These are phyloP conservation scores for Castanopsis chinensis DNA, from an alignment of 306 rosid species.

Conservation along the genomic window DNA sequence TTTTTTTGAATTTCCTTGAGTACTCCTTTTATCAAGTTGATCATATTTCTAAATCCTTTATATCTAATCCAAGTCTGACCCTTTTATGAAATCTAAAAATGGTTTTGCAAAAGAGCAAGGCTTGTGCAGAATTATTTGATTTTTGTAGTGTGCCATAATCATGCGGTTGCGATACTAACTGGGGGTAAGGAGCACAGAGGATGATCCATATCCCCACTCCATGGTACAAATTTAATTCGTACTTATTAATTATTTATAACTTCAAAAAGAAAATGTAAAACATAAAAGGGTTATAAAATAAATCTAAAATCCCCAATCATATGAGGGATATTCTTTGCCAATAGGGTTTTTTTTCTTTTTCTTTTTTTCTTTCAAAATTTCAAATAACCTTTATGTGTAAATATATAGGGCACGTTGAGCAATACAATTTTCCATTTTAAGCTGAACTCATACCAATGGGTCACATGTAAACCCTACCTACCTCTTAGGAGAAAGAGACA, in stretches of 20 bases:
- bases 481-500: conserved; percentile 40
- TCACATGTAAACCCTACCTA: conserved; percentile 36
- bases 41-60: neutral
- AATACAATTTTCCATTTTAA: conserved; percentile 42
- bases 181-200: too few relatives aligned
- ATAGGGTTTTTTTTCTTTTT: too few relatives aligned
- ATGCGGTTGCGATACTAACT: too few relatives aligned
- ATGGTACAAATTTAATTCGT: neutral
- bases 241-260: neutral
- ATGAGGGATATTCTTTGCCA: too few relatives aligned
- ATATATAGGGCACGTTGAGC: conserved; percentile 17
- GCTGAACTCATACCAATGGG: conserved; percentile 46
- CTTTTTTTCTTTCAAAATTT: neutral
- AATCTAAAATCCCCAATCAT: too few relatives aligned
- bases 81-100: too few relatives aligned
- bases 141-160: too few relatives aligned
- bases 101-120: too few relatives aligned
- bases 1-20: neutral
- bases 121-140: too few relatives aligned
- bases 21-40: neutral
- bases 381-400: neutral
- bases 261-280: neutral
- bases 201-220: too few relatives aligned
- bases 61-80: too few relatives aligned
- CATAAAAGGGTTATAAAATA: too few relatives aligned